These are phyloP conservation scores for Candida albicans DNA, from an alignment of 1,139 yeast genomes.

Conservation along the genomic window DNA sequence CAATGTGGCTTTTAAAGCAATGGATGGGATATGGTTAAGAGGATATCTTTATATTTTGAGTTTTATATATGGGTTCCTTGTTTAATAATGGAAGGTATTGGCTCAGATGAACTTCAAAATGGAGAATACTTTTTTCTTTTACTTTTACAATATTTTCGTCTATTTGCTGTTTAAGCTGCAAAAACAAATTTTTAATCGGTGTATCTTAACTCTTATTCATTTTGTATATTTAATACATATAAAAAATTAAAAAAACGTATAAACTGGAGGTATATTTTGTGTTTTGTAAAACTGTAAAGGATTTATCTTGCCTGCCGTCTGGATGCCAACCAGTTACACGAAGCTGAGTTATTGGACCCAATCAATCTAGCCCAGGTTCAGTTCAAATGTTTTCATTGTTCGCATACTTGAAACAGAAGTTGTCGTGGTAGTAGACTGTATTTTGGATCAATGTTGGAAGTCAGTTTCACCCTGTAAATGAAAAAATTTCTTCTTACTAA, in stretches of 20 bases:
- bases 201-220: slow-evolving; percentile 19
- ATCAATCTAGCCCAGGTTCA: too few relatives aligned
- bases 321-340: too few relatives aligned
- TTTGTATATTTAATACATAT: slow-evolving; percentile 42
- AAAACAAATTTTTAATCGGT: slow-evolving; percentile 16
- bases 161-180: slow-evolving; percentile 2
- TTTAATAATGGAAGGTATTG: background rate
- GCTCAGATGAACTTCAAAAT: background rate
- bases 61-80: background rate
- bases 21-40: background rate
- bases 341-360: too few relatives aligned
- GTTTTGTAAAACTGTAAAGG: background rate
- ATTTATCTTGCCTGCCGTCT: background rate
- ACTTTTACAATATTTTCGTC: background rate
- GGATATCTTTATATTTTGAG: background rate
- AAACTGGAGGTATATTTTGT: background rate
- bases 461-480: too few relatives aligned
- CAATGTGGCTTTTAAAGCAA: slow-evolving; percentile 1
- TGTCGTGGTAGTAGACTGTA: too few relatives aligned
- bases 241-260: slow-evolving; percentile 11
- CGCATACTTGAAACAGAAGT: too few relatives aligned
- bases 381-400: too few relatives aligned
- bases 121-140: background rate
- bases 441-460: too few relatives aligned
- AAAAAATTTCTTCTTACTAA: too few relatives aligned